Evolutionary conservation across 169 alveolate genomes (phyloP).

Genomic region (Eimeria falciformis): DNA sequence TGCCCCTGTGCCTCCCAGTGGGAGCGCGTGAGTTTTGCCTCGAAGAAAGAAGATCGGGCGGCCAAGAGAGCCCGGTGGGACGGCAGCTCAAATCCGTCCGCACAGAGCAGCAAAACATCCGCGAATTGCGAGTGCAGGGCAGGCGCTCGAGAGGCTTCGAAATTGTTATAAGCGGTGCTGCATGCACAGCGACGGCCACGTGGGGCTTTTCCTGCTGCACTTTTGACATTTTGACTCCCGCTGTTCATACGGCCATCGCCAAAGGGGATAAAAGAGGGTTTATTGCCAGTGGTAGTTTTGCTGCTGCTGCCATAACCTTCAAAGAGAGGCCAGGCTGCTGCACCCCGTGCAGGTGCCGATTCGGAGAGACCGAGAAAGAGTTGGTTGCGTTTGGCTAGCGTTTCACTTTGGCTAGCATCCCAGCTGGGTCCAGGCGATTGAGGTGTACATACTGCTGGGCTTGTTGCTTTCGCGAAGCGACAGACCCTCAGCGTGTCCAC

Average conservation of each 20-base stretch:
- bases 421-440: not conserved
- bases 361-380: slow-evolving; percentile 45
- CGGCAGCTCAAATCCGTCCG: slow-evolving; percentile 61
- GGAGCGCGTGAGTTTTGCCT: slow-evolving; percentile 74
- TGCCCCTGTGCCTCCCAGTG: slow-evolving; percentile 57
- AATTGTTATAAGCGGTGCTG: not conserved
- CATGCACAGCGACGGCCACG: slow-evolving; percentile 28
- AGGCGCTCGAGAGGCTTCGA: slow-evolving; percentile 2
- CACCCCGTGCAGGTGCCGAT: not conserved
- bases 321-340: not conserved
- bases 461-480: slow-evolving; percentile 26
- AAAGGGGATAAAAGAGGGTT: not conserved
- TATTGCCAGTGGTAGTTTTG: not conserved
- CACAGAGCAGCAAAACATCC: slow-evolving; percentile 70
- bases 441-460: not conserved
- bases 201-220: too few relatives aligned
- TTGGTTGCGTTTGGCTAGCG: not conserved
- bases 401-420: not conserved
- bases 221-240: too few relatives aligned
- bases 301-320: not conserved
- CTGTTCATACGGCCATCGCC: not conserved
- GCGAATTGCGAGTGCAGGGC: slow-evolving; percentile 59
- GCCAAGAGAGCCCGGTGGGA: slow-evolving; percentile 77
- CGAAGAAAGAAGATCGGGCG: slow-evolving; percentile 72
- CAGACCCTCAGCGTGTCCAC: slow-evolving; percentile 53